phyloP scores from a whole-genome alignment of 768 basidiomycete species.

The Postia placenta region DNA sequence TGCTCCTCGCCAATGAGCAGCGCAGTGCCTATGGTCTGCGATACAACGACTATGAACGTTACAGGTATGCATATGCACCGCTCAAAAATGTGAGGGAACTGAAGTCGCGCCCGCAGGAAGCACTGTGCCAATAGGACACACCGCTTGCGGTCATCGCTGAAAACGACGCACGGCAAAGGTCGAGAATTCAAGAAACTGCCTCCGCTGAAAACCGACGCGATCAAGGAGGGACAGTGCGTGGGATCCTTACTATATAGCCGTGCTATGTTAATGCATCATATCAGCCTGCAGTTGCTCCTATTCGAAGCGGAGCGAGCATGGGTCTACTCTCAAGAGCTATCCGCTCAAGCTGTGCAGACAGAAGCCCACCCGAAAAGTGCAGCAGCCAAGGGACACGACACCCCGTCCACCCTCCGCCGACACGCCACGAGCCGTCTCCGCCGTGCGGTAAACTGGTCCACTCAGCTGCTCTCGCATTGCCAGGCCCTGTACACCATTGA shows the following conservation, averaged over 20 bases:
- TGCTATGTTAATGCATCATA: conserved; percentile 9
- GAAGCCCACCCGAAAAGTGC: conserved; percentile 29
- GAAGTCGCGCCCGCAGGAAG: conserved; percentile 45
- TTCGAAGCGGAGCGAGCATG: conserved; percentile 92
- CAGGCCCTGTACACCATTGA: conserved; percentile 52
- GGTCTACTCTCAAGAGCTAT: conserved; percentile 82
- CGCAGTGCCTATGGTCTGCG: conserved; percentile 87
- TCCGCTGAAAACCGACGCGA: conserved; percentile 54
- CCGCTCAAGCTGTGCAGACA: conserved; percentile 42
- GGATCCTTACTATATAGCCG: neutral
- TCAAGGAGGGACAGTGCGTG: conserved; percentile 82
- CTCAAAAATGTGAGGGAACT: neutral
- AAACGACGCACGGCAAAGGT: conserved; percentile 83
- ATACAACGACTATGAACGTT: conserved; percentile 83
- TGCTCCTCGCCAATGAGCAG: conserved; percentile 83
- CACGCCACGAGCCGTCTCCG: conserved; percentile 77
- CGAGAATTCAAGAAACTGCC: conserved; percentile 86
- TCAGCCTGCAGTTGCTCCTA: conserved; percentile 75
- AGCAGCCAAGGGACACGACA: conserved; percentile 20
- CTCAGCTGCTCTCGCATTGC: conserved; percentile 67
- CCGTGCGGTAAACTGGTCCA: conserved; percentile 73
- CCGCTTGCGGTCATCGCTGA: conserved; percentile 76
- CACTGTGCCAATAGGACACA: conserved; percentile 91
- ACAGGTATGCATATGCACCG: conserved; percentile 46
- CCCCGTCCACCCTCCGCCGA: conserved; percentile 56